Evolutionary conservation across 148 eudicot genomes (phyloP).

Genomic region (Limonium bicolor): DNA sequence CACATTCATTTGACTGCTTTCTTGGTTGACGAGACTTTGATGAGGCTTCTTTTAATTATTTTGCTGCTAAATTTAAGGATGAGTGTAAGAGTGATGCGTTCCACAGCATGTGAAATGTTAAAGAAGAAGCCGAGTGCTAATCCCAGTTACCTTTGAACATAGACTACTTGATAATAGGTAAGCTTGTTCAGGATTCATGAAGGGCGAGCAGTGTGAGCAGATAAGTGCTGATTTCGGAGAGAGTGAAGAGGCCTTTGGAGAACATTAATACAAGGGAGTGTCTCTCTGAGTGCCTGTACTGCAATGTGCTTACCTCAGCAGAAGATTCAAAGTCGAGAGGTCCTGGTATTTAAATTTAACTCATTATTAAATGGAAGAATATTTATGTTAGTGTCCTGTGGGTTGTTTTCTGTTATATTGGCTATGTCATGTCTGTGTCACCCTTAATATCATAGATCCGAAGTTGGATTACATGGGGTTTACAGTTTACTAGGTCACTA

Average conservation of each 20-base stretch:
- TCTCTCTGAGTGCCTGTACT: conserved; percentile 82
- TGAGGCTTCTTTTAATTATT: conserved; percentile 71
- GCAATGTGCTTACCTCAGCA: conserved; percentile 85
- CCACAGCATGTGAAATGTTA: conserved; percentile 77
- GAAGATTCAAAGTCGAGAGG: conserved; percentile 90
- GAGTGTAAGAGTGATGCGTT: conserved; percentile 76
- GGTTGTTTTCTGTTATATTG: too few relatives aligned
- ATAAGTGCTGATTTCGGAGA: conserved; percentile 82
- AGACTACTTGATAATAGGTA: conserved; percentile 90
- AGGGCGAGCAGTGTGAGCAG: conserved; percentile 80
- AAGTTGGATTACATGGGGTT: too few relatives aligned
- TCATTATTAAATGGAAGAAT: too few relatives aligned
- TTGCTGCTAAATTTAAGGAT: conserved; percentile 71
- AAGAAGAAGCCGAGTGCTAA: conserved; percentile 94
- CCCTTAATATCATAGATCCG: too few relatives aligned
- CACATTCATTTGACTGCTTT: conserved; percentile 67
- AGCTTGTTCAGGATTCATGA: conserved; percentile 80
- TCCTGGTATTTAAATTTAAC: conserved; percentile 35
- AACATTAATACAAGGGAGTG: conserved; percentile 96
- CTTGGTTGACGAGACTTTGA: conserved; percentile 91
- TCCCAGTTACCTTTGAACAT: conserved; percentile 86
- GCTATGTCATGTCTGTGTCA: too few relatives aligned
- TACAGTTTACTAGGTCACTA: too few relatives aligned
- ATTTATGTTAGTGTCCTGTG: too few relatives aligned
- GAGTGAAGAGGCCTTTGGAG: conserved; percentile 82